Evolutionary conservation across 805 yeast genomes (phyloP).

Genomic region (Hanseniaspora pseudoguilliermondii): DNA sequence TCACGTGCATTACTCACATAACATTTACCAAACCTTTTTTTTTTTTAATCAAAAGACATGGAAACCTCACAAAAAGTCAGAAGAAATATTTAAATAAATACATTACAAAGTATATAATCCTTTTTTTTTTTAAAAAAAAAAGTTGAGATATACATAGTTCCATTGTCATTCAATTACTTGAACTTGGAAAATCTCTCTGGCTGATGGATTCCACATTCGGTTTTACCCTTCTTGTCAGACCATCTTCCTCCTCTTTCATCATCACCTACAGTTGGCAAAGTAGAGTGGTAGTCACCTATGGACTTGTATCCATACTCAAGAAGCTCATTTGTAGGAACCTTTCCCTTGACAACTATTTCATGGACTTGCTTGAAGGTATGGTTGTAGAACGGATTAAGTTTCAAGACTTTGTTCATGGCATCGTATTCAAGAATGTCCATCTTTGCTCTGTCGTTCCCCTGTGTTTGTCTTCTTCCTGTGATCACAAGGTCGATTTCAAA

Average conservation of each 20-base stretch:
- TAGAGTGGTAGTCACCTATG: conserved; percentile 91
- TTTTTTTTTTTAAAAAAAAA: no score
- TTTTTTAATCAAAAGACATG: no score
- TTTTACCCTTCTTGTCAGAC: conserved; percentile 72
- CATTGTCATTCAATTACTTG: conserved; percentile 21
- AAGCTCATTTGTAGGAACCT: conserved; percentile 77
- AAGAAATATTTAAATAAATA: no score
- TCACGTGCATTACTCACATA: no score
- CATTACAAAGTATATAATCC: no score
- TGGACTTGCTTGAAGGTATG: conserved; percentile 71
- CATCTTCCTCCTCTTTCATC: conserved; percentile 92
- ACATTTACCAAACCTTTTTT: no score
- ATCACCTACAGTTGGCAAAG: conserved; percentile 76
- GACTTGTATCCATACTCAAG: conserved; percentile 81
- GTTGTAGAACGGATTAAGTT: conserved; percentile 76
- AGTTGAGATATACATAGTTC: not conserved
- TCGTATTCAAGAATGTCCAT: conserved; percentile 71
- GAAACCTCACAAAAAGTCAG: no score
- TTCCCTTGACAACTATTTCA: conserved; percentile 49
- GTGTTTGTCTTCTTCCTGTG: conserved; percentile 82
- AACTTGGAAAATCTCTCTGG: conserved; percentile 60
- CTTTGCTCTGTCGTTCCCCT: conserved; percentile 69
- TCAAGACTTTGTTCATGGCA: conserved; percentile 52
- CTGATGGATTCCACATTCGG: conserved; percentile 92
- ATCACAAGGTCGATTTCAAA: conserved; percentile 69